These are phyloP conservation scores for Ceratocystis alfenasii DNA, from an alignment of 2,329 filamentous ascomycete genomes.

Conservation along the genomic window DNA sequence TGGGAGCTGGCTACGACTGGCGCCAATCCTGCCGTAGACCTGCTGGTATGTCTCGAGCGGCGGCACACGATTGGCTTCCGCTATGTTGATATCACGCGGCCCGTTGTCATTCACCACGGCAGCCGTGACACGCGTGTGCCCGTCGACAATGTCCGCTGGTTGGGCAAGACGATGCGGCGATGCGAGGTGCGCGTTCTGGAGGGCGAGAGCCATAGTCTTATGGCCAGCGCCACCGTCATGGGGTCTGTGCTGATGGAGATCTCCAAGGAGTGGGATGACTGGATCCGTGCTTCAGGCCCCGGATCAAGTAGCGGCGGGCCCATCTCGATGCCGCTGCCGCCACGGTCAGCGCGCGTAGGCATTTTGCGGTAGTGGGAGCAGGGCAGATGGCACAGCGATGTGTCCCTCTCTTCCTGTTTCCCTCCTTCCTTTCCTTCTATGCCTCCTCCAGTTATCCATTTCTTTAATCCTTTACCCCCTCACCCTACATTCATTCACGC, in stretches of 20 bases:
- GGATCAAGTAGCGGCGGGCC: not conserved
- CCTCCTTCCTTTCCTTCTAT: too few species aligned
- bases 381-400: not conserved
- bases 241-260: slow-evolving; percentile 90
- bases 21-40: slow-evolving; percentile 85
- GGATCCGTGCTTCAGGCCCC: slow-evolving; percentile 50
- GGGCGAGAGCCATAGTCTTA: slow-evolving; percentile 85
- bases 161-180: slow-evolving; percentile 82
- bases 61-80: slow-evolving; percentile 87
- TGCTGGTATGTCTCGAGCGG: slow-evolving; percentile 84
- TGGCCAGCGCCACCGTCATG: slow-evolving; percentile 92
- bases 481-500: too few species aligned
- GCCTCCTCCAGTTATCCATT: too few species aligned
- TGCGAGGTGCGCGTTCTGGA: slow-evolving; percentile 87
- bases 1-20: slow-evolving; percentile 87
- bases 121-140: slow-evolving; percentile 82
- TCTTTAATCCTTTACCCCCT: too few species aligned
- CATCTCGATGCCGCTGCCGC: not conserved
- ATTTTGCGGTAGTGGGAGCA: not conserved
- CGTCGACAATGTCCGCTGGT: slow-evolving; percentile 88
- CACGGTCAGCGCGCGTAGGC: not conserved
- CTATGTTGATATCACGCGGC: slow-evolving; percentile 87
- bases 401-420: not conserved
- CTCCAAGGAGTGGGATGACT: slow-evolving; percentile 84
- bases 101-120: slow-evolving; percentile 89